A percentile compares a stretch with the other conserved stretches of the same genome.
phyloP scores from a whole-genome alignment of 1,139 yeast species.

The Blastobotrys raffinosifermentans region DNA sequence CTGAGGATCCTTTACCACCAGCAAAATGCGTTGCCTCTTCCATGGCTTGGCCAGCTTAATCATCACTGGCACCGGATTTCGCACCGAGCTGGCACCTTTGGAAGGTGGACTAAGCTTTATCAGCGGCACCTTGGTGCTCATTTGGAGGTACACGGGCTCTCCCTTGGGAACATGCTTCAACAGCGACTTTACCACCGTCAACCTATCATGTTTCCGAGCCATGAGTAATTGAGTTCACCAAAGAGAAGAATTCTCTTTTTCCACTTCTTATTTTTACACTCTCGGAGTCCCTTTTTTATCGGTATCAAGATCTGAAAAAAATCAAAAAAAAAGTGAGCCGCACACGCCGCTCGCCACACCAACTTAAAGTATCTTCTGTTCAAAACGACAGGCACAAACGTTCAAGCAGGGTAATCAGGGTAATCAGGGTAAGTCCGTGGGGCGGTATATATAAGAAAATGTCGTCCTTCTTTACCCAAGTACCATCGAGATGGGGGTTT shows the following conservation, averaged over 20 bases:
- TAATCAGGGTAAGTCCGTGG: no score
- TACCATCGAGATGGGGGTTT: slow-evolving; percentile 11
- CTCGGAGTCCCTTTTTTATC: no score
- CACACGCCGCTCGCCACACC: no score
- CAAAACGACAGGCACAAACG: no score
- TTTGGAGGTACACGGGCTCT: slow-evolving; percentile 20
- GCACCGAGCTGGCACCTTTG: slow-evolving; percentile 9
- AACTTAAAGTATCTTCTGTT: no score
- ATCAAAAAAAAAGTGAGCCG: no score
- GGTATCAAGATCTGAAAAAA: no score
- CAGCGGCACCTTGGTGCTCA: slow-evolving; percentile 8
- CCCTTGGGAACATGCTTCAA: slow-evolving; percentile 9
- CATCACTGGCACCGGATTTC: slow-evolving; percentile 19
- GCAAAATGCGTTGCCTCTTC: slow-evolving; percentile 17
- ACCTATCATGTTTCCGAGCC: neutral
- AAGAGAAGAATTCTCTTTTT: no score
- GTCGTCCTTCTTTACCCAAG: slow-evolving; percentile 8
- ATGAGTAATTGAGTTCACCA: neutral
- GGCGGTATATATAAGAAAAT: no score
- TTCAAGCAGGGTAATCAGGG: no score
- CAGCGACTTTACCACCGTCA: slow-evolving; percentile 9
- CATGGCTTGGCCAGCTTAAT: slow-evolving; percentile 21
- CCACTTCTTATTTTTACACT: no score
- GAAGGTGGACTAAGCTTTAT: slow-evolving; percentile 13
- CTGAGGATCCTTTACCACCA: slow-evolving; percentile 26